A percentile compares a stretch with the other conserved stretches of the same genome.
phyloP scores from a whole-genome alignment of 2,329 filamentous ascomycete species.

The Beauveria pseudobassiana region DNA sequence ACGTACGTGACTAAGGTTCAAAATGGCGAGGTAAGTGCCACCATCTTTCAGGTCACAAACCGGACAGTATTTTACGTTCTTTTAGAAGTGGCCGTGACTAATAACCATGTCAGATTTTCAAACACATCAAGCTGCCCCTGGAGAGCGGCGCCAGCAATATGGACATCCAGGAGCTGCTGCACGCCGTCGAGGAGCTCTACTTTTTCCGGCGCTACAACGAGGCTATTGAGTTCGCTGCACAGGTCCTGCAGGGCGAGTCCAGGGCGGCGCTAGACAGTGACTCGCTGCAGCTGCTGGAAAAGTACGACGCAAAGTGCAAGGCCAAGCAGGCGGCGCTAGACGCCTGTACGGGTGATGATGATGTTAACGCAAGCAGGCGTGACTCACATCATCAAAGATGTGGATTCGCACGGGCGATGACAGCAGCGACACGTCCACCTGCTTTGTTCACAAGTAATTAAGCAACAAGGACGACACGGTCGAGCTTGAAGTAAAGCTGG shows the following conservation, averaged over 20 bases:
- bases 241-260: constrained; percentile 25
- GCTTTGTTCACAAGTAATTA: too few species aligned
- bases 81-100: too few species aligned
- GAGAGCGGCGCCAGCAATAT: constrained; percentile 33
- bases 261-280: constrained; percentile 35
- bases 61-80: too few species aligned
- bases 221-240: constrained; percentile 32
- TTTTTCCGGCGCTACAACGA: constrained; percentile 42
- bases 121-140: constrained; percentile 35
- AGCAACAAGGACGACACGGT: too few species aligned
- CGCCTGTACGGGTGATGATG: too few species aligned
- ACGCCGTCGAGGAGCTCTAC: constrained; percentile 50
- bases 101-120: neutral
- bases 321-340: constrained; percentile 19
- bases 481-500: too few species aligned
- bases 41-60: too few species aligned
- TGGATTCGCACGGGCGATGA: too few species aligned
- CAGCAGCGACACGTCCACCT: too few species aligned
- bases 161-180: constrained; percentile 41
- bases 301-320: constrained; percentile 37
- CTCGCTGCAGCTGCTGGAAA: constrained; percentile 29
- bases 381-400: too few species aligned
- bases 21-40: constrained; percentile 41
- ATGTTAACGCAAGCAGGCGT: too few species aligned
- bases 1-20: constrained; percentile 43